A percentile compares a stretch with the other conserved stretches of the same genome.
Conservation (phyloP, 495 filamentous ascomycete species). For the Aspergillus conjunctus region DNA sequence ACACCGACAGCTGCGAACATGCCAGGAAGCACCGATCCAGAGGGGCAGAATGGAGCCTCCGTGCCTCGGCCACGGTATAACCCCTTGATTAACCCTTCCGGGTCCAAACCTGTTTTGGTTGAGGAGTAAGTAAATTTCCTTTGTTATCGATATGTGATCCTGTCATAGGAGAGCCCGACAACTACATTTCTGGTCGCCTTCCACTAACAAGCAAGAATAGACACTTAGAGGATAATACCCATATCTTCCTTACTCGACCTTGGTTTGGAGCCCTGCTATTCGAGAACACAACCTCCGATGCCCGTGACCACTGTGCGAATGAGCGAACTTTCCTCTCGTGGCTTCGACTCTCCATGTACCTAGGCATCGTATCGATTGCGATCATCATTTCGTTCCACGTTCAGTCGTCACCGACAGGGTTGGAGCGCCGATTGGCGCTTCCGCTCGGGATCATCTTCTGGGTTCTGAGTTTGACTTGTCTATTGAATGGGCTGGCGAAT, state of each 20-base stretch:
- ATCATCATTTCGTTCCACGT: constrained; percentile 94
- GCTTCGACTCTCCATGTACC: constrained; percentile 87
- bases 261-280: constrained; percentile 80
- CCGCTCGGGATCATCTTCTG: constrained; percentile 91
- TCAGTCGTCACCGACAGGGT: constrained; percentile 63
- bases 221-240: constrained; percentile 36
- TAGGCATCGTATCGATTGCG: constrained; percentile 84
- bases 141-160: neutral
- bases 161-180: too few relatives aligned
- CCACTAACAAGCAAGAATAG: constrained; percentile 14
- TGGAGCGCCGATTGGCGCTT: constrained; percentile 75
- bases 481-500: constrained; percentile 77
- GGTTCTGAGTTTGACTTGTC: constrained; percentile 72
- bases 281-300: constrained; percentile 85
- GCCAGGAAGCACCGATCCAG: constrained; percentile 1
- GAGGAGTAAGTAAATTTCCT: constrained; percentile 39
- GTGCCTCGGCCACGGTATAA: constrained; percentile 33
- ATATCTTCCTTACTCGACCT: constrained; percentile 70
- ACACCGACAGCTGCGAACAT: constrained; percentile 1
- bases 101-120: constrained; percentile 41
- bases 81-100: constrained; percentile 40
- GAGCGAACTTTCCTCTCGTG: constrained; percentile 86
- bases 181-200: neutral
- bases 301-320: constrained; percentile 65
- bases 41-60: constrained; percentile 9